These are phyloP conservation scores for Cercophora samala DNA, from an alignment of 495 filamentous ascomycete species.

Conservation along the genomic window DNA sequence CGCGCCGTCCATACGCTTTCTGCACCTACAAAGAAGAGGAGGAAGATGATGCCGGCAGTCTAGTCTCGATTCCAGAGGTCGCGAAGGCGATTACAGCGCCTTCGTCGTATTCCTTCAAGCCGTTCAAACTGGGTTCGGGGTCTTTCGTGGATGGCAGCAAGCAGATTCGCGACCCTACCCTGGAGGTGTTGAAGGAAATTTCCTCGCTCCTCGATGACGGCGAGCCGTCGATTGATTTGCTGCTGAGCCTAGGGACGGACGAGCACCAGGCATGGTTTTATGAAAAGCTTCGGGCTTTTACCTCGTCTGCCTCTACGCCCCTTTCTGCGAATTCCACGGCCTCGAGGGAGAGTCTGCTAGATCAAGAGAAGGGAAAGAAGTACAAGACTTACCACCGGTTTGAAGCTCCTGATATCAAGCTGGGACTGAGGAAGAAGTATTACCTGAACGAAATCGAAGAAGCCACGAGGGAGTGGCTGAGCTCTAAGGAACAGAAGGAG, in stretches of 20 bases:
- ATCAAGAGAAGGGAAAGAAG: slow-evolving; percentile 19
- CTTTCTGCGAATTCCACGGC: neutral
- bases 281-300: slow-evolving; percentile 24
- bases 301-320: neutral
- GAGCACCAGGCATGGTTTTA: slow-evolving; percentile 37
- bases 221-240: slow-evolving; percentile 29
- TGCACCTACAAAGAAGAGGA: slow-evolving; percentile 36
- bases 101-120: slow-evolving; percentile 30
- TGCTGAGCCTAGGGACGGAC: slow-evolving; percentile 32
- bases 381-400: slow-evolving; percentile 33
- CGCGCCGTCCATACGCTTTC: slow-evolving; percentile 32
- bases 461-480: slow-evolving; percentile 27
- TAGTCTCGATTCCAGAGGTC: slow-evolving; percentile 34
- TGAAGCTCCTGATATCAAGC: slow-evolving; percentile 25
- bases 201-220: slow-evolving; percentile 22
- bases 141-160: slow-evolving; percentile 38
- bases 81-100: slow-evolving; percentile 37
- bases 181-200: slow-evolving; percentile 33
- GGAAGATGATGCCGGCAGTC: slow-evolving; percentile 8
- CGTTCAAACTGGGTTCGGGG: slow-evolving; percentile 33
- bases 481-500: slow-evolving; percentile 13
- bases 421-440: slow-evolving; percentile 26
- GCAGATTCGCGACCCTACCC: slow-evolving; percentile 33
- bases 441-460: slow-evolving; percentile 29
- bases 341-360: neutral